These are phyloP conservation scores for Shiraia sp. DNA, from an alignment of 2,329 filamentous ascomycete species.

Conservation along the genomic window DNA sequence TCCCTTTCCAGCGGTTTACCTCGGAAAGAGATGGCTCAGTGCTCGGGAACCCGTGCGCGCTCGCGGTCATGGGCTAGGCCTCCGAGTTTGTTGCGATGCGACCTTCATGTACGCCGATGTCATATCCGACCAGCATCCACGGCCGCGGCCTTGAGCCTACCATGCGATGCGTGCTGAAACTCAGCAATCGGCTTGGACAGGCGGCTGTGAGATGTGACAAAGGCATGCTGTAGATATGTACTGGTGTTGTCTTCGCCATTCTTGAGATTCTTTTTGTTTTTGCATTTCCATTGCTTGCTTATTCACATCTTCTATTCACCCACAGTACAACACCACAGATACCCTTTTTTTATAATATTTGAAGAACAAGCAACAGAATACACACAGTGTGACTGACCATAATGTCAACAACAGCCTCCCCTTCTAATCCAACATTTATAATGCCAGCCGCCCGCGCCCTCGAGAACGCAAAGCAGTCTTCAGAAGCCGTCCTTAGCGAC, in stretches of 20 bases:
- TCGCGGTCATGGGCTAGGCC: constrained; percentile 2
- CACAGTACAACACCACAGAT: constrained; percentile 1
- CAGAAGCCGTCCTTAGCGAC: constrained; percentile 41
- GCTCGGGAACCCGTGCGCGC: constrained; percentile 4
- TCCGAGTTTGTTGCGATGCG: neutral
- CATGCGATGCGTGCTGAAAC: constrained; percentile 3
- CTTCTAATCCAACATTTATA: constrained; percentile 22
- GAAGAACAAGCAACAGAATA: constrained; percentile 8
- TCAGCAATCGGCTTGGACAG: too few species aligned
- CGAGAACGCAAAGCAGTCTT: constrained; percentile 48
- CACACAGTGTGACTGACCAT: constrained; percentile 17
- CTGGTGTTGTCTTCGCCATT: neutral
- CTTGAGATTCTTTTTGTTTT: constrained; percentile 1
- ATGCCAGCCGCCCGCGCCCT: constrained; percentile 45
- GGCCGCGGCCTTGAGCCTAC: constrained; percentile 28
- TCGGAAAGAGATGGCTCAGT: constrained; percentile 17
- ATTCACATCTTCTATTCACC: too few species aligned
- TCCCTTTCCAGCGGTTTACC: constrained; percentile 12
- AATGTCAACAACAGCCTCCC: constrained; percentile 39
- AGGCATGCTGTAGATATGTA: constrained; percentile 3
- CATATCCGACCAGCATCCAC: constrained; percentile 32
- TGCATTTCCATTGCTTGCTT: too few species aligned
- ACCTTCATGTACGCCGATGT: constrained; percentile 14
- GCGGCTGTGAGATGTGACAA: too few species aligned
- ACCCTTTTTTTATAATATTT: constrained; percentile 14